Evolutionary conservation across 768 basidiomycete genomes (phyloP).

Genomic region (Clitopilus hobsonii): DNA sequence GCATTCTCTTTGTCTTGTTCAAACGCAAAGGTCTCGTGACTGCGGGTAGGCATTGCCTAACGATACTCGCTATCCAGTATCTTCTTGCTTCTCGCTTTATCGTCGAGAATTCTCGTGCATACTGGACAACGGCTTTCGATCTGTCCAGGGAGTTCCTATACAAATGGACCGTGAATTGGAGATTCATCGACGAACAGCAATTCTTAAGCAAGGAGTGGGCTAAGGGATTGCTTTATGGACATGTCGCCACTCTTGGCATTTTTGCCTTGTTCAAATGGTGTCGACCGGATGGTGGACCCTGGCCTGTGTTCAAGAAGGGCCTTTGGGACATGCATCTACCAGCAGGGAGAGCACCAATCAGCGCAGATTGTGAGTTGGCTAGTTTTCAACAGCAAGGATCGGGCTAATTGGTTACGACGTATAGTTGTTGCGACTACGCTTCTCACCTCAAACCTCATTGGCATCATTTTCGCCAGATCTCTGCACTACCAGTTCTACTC

Average conservation of each 20-base stretch:
- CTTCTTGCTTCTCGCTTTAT: conserved; percentile 72
- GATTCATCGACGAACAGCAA: conserved; percentile 70
- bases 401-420: background rate
- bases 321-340: conserved; percentile 46
- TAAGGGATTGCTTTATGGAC: conserved; percentile 57
- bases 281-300: conserved; percentile 61
- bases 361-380: conserved; percentile 57
- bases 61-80: conserved; percentile 47
- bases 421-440: conserved; percentile 76
- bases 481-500: conserved; percentile 98
- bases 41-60: conserved; percentile 47
- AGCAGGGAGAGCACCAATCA: conserved; percentile 40
- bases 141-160: conserved; percentile 86
- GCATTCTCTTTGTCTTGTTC: conserved; percentile 77
- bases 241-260: conserved; percentile 49
- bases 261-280: conserved; percentile 83
- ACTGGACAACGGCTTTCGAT: conserved; percentile 78
- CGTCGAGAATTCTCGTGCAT: conserved; percentile 50
- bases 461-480: conserved; percentile 88
- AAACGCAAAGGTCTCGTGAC: conserved; percentile 58
- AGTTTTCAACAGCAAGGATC: conserved; percentile 9
- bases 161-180: conserved; percentile 99
- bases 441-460: conserved; percentile 89
- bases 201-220: conserved; percentile 70
- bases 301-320: conserved; percentile 48